Percentiles rank a stretch among this genome's conserved stretches.
Evolutionary conservation across 495 filamentous ascomycete genomes (phyloP).

Genomic region (Paragyromitra xinjiangensis): DNA sequence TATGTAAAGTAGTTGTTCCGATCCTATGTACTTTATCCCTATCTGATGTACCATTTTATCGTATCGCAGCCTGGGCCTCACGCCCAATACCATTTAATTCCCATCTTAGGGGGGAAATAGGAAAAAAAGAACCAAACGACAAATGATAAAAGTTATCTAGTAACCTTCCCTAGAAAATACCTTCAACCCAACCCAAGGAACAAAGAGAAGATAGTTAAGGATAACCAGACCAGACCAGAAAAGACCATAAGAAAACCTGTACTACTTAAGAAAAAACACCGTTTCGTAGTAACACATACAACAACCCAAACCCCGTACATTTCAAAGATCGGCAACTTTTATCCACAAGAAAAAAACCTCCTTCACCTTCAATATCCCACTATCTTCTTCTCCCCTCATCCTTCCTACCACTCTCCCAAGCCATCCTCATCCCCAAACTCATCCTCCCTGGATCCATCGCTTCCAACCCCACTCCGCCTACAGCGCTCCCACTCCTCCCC

Average conservation of each 20-base stretch:
- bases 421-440: constrained; percentile 54
- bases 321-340: constrained; percentile 23
- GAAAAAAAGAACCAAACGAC: neutral
- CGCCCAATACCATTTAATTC: neutral
- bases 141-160: constrained; percentile 17
- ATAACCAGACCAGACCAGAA: neutral
- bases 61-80: neutral
- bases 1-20: constrained; percentile 3
- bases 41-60: neutral
- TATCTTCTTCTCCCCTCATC: constrained; percentile 21
- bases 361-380: constrained; percentile 11
- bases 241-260: constrained; percentile 2
- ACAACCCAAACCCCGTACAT: constrained; percentile 22
- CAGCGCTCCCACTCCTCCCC: constrained; percentile 30
- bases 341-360: constrained; percentile 31
- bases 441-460: constrained; percentile 40
- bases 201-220: constrained; percentile 2
- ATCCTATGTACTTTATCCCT: constrained; percentile 10
- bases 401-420: constrained; percentile 40
- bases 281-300: constrained; percentile 7
- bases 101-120: neutral
- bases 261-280: neutral
- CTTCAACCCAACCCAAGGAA: neutral
- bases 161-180: constrained; percentile 7
- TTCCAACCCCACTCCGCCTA: neutral